phyloP scores from a whole-genome alignment of 2,329 filamentous ascomycete genomes.

The Fusarium incarnatum region DNA sequence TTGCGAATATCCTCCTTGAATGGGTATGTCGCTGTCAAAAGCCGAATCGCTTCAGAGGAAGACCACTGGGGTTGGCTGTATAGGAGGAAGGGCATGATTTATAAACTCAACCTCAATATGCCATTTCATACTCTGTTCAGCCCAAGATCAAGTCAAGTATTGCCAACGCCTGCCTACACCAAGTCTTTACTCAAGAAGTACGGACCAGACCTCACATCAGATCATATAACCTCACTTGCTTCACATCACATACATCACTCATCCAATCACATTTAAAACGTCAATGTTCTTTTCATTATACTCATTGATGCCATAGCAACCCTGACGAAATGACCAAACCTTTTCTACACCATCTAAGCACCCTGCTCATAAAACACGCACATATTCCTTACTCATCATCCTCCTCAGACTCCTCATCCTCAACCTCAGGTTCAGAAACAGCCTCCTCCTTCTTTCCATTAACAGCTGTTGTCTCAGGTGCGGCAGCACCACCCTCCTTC shows the following conservation, averaged over 20 bases:
- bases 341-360: conserved; percentile 50
- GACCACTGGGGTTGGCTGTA: too few species aligned
- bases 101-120: too few species aligned
- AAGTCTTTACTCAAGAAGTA: too few species aligned
- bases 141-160: too few species aligned
- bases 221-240: not conserved
- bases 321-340: conserved; percentile 47
- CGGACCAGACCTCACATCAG: too few species aligned
- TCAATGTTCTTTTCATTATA: conserved; percentile 47
- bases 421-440: conserved; percentile 34
- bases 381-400: conserved; percentile 42
- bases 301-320: conserved; percentile 48
- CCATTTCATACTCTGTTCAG: too few species aligned
- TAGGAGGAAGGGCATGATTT: too few species aligned
- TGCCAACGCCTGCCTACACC: too few species aligned
- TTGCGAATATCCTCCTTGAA: too few species aligned
- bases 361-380: conserved; percentile 32
- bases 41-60: too few species aligned
- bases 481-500: conserved; percentile 68
- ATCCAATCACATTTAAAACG: too few species aligned
- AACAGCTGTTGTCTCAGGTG: conserved; percentile 20
- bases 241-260: not conserved
- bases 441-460: conserved; percentile 43
- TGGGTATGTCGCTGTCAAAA: too few species aligned
- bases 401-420: conserved; percentile 44